Percentiles rank a stretch among this genome's conserved stretches.
These are phyloP conservation scores for Metschnikowia anglica DNA, from an alignment of 805 yeast species.

Conservation along the genomic window DNA sequence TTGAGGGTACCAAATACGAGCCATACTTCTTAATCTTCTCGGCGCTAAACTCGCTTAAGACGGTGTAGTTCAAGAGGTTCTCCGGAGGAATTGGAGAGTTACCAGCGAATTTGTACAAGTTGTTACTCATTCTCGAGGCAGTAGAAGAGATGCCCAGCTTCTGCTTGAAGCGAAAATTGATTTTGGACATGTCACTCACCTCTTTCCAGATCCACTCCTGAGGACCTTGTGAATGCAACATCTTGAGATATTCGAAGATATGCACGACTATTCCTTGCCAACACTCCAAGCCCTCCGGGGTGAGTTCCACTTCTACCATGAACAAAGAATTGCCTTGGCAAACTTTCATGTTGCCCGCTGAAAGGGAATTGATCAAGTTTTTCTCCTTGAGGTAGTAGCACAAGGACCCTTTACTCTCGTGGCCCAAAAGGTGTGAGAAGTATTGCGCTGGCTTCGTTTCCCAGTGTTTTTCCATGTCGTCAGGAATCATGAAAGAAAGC, in stretches of 20 bases:
- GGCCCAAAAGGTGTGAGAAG: conserved; percentile 82
- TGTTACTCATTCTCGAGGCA: conserved; percentile 64
- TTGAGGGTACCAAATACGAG: conserved; percentile 51
- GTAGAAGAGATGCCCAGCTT: conserved; percentile 71
- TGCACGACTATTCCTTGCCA: conserved; percentile 60
- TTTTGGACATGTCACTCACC: conserved; percentile 60
- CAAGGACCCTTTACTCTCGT: conserved; percentile 87
- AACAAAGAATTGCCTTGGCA: conserved; percentile 69
- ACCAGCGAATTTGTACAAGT: conserved; percentile 49
- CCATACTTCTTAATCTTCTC: conserved; percentile 50
- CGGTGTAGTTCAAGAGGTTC: conserved; percentile 54
- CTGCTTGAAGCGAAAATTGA: conserved; percentile 78
- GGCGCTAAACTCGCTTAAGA: conserved; percentile 60
- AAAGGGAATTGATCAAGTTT: conserved; percentile 78
- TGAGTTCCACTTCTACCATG: conserved; percentile 70
- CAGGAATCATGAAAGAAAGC: conserved; percentile 72
- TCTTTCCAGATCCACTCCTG: conserved; percentile 82
- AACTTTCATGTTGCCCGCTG: conserved; percentile 67
- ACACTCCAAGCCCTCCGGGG: conserved; percentile 64
- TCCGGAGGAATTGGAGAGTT: conserved; percentile 57
- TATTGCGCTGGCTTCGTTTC: conserved; percentile 67
- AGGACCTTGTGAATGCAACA: conserved; percentile 57
- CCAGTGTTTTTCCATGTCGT: conserved; percentile 61
- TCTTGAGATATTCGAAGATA: conserved; percentile 70
- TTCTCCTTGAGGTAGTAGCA: conserved; percentile 61